phyloP scores from a whole-genome alignment of 805 yeast species.

The Wickerhamiella brachini region DNA sequence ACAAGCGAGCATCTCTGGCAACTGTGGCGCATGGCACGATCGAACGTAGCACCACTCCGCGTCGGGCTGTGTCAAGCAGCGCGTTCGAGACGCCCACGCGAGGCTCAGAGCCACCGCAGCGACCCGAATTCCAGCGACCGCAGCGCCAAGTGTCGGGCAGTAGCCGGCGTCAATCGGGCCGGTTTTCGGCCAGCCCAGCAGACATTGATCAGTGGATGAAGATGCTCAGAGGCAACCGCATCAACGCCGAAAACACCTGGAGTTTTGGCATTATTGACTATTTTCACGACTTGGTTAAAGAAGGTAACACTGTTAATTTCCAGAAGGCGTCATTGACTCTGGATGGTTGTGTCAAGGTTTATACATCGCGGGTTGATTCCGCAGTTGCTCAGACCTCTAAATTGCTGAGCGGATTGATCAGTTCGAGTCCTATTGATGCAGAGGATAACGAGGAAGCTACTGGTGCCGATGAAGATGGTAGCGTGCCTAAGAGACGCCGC shows the following conservation, averaged over 20 bases:
- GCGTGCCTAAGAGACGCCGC: slow-evolving; percentile 13
- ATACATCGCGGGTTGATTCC: slow-evolving; percentile 80
- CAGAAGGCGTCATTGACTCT: slow-evolving; percentile 83
- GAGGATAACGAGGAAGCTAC: slow-evolving; percentile 19
- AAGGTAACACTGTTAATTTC: slow-evolving; percentile 62
- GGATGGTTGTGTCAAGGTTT: slow-evolving; percentile 90
- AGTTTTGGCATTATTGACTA: slow-evolving; percentile 82
- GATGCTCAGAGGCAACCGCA: slow-evolving; percentile 60
- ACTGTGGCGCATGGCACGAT: not conserved
- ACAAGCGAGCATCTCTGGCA: not conserved
- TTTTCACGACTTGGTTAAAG: slow-evolving; percentile 58
- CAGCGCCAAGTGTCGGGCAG: not conserved
- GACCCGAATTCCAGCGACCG: not conserved
- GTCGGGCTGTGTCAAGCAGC: not conserved
- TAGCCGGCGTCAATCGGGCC: not conserved
- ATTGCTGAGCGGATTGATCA: slow-evolving; percentile 59
- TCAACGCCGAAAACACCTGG: slow-evolving; percentile 79
- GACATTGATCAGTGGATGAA: slow-evolving; percentile 71
- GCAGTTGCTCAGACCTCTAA: slow-evolving; percentile 85
- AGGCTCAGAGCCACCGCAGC: not conserved
- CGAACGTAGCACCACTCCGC: not conserved
- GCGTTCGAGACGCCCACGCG: not conserved
- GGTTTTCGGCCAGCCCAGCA: not conserved
- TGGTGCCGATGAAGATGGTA: slow-evolving; percentile 17
- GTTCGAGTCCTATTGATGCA: slow-evolving; percentile 1